phyloP scores from a whole-genome alignment of 805 yeast genomes.

The Saccharomyces jurei region DNA sequence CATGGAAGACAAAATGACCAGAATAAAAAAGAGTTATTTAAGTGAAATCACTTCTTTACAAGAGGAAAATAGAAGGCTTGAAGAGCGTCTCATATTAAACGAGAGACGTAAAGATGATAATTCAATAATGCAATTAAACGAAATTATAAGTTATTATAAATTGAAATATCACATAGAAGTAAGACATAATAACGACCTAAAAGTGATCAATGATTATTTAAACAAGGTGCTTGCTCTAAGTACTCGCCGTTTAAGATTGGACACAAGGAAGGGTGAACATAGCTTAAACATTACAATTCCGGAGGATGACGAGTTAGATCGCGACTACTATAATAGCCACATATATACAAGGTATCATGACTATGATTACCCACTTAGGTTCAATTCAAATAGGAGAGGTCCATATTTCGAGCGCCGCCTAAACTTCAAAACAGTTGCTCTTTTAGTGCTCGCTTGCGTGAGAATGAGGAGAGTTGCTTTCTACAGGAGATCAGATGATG shows the following conservation, averaged over 20 bases:
- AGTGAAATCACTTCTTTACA: constrained; percentile 18
- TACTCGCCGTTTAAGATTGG: constrained; percentile 24
- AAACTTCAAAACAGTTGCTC: constrained; percentile 25
- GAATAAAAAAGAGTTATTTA: constrained; percentile 19
- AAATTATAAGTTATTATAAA: constrained; percentile 23
- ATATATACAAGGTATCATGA: not conserved
- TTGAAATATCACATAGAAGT: constrained; percentile 27
- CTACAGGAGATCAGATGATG: constrained; percentile 21
- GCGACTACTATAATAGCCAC: not conserved
- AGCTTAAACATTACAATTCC: constrained; percentile 2
- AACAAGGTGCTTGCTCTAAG: constrained; percentile 26
- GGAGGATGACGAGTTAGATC: constrained; percentile 18
- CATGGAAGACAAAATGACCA: constrained; percentile 1
- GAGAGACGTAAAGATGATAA: not conserved
- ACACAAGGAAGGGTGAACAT: constrained; percentile 3
- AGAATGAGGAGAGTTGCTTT: constrained; percentile 22
- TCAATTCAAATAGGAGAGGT: not conserved
- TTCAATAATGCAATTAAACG: not conserved
- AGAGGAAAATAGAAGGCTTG: constrained; percentile 13
- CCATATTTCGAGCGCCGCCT: constrained; percentile 2
- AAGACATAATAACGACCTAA: constrained; percentile 26
- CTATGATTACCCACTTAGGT: not conserved
- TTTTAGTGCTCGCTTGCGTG: constrained; percentile 24
- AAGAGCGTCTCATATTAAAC: not conserved
- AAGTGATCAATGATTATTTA: constrained; percentile 26